Evolutionary conservation across 192 early-diverging fungal genomes (phyloP).

Genomic region (Gigaspora rosea): DNA sequence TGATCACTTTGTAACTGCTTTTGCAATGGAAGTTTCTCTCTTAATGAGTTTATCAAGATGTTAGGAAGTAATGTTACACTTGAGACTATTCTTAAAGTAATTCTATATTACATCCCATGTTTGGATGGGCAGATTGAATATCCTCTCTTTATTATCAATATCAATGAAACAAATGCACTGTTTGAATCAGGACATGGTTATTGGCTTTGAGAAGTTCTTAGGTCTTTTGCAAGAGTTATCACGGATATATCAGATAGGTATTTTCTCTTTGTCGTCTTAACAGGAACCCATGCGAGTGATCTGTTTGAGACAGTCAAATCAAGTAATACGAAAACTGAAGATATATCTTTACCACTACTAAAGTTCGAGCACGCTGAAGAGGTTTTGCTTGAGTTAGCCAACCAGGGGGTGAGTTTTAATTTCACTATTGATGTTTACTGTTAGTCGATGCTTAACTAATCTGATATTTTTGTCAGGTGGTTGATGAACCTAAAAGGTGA

Average conservation of each 20-base stretch:
- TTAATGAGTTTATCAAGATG: not conserved
- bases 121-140: no score
- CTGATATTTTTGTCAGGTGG: conserved; percentile 8
- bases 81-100: not conserved
- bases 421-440: not conserved
- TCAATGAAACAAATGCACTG: not conserved
- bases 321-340: not conserved
- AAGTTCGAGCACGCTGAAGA: not conserved
- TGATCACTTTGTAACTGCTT: not conserved
- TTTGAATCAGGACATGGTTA: conserved; percentile 3
- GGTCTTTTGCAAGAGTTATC: conserved; percentile 5
- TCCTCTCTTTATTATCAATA: no score
- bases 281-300: not conserved
- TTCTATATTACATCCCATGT: no score
- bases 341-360: conserved; percentile 11
- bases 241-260: not conserved
- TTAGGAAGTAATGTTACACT: not conserved
- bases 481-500: not conserved
- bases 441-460: not conserved
- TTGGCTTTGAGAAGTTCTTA: not conserved
- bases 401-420: not conserved
- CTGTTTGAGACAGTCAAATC: not conserved
- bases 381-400: conserved; percentile 16
- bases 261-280: conserved; percentile 7
- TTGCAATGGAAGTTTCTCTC: not conserved